Conservation (phyloP, 768 basidiomycete species). For the Gyrodon lividus region DNA sequence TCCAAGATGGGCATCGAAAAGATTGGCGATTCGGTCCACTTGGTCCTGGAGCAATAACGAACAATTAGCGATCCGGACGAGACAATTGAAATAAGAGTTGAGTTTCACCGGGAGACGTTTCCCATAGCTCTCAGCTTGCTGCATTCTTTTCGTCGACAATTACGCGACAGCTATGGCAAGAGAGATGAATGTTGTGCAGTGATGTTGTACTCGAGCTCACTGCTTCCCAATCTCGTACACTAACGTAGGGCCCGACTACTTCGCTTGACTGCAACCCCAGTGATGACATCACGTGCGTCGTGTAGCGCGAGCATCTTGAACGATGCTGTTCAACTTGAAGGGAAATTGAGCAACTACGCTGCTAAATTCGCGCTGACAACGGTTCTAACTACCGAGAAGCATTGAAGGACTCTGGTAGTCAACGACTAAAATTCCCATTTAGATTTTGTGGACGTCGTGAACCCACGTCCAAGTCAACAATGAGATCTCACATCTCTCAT, state of each 20-base stretch:
- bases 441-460: too few species aligned
- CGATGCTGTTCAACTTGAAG: too few species aligned
- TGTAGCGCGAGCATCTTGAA: neutral
- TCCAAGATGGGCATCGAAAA: conserved; percentile 66
- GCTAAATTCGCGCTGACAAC: neutral
- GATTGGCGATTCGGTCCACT: conserved; percentile 56
- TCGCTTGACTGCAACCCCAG: neutral
- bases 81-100: conserved; percentile 1
- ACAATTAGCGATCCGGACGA: conserved; percentile 7
- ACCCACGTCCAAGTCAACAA: too few species aligned
- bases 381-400: too few species aligned
- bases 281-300: neutral
- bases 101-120: conserved; percentile 50
- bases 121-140: conserved; percentile 42
- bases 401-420: neutral
- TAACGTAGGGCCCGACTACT: too few species aligned
- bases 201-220: too few species aligned
- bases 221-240: too few species aligned
- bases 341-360: neutral
- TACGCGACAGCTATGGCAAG: neutral
- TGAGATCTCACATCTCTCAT: too few species aligned
- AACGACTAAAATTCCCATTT: too few species aligned
- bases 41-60: conserved; percentile 52
- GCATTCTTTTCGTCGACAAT: conserved; percentile 10
- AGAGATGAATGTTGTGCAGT: too few species aligned